Evolutionary conservation across 2,329 filamentous ascomycete genomes (phyloP), one percentile per base, ranked within the genome.

Genomic region (Colletotrichum chrysophilum): DNA sequence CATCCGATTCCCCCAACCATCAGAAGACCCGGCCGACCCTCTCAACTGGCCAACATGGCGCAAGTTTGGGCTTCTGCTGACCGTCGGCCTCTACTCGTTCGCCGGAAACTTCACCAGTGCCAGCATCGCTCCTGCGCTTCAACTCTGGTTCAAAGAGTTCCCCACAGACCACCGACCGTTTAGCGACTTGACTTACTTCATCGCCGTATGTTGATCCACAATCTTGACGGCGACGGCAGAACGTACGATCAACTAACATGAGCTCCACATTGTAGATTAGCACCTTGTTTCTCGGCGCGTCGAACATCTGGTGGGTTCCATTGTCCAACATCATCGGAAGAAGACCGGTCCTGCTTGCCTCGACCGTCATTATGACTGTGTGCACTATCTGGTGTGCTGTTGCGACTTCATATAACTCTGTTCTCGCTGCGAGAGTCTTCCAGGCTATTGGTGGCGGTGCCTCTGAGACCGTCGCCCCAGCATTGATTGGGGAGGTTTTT

Each of bases 301-400:
- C 80, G 0, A 86, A 85, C 10, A 80, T 85, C 14, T 79, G 80
- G 64, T 84, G 84, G 80, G 84, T 86, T 1, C 85, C 85, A 0
- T 32, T 86, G 61, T 81, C 85, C 0, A 85, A 85, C 56, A 80
- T 81, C 28, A 76, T 82, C 30, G 85, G 84, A 2, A 79, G 84
- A 5, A 78, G 84, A 0, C 81, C 81, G 0, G 78, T 84, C 2
- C 74, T 86, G 0, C 74, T 86, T 2, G 12, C 78, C 0, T 81
- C 83, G 4, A 81, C 82, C 2, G 73, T 82, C 0, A 66, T 84
- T 0, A 79, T 83, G 36, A 80, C 78, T 0, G 76, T 82, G 0
- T 80, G 79, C 2, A 79, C 80, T 0, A 55, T 80, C 0, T 83
- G 82, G 80, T 80, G 80, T 16, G 82, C 78, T 0, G 76, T 83